These are phyloP conservation scores for Sonneratia alba DNA, from an alignment of 345 rosid genomes.

Conservation along the genomic window DNA sequence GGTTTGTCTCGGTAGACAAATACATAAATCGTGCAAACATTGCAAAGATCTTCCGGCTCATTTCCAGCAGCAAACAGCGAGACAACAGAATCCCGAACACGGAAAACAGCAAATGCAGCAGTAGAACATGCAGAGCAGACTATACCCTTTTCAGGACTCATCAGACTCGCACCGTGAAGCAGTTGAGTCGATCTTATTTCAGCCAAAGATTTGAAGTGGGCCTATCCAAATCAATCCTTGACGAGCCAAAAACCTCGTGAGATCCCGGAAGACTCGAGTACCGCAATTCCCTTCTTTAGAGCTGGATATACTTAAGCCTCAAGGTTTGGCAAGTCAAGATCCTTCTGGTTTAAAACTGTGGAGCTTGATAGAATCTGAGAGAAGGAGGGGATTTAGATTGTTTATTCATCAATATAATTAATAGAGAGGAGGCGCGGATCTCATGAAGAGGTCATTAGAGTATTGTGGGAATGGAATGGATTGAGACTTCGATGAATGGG, in stretches of 20 bases:
- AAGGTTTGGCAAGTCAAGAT: constrained; percentile 14
- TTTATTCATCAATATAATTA: neutral
- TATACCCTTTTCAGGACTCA: neutral
- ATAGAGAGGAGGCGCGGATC: constrained; percentile 21
- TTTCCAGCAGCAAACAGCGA: neutral
- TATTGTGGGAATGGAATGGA: neutral
- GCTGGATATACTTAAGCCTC: constrained; percentile 27
- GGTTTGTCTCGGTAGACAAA: neutral
- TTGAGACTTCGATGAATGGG: neutral
- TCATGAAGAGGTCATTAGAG: constrained; percentile 15
- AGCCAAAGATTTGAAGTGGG: neutral
- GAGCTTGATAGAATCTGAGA: neutral
- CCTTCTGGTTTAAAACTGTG: neutral
- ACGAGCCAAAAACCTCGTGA: neutral
- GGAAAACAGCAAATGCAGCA: neutral
- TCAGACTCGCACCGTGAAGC: neutral
- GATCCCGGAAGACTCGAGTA: neutral
- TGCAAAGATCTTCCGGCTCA: neutral
- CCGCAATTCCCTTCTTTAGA: constrained; percentile 9
- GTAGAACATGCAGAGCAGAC: neutral
- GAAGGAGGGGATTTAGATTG: neutral
- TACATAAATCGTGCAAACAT: neutral
- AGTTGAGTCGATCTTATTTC: neutral
- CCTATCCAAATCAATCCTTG: neutral
- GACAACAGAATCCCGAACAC: neutral